Conservation (phyloP, 352 stramenopile genomes). For the Globisporangium iwayamae region DNA sequence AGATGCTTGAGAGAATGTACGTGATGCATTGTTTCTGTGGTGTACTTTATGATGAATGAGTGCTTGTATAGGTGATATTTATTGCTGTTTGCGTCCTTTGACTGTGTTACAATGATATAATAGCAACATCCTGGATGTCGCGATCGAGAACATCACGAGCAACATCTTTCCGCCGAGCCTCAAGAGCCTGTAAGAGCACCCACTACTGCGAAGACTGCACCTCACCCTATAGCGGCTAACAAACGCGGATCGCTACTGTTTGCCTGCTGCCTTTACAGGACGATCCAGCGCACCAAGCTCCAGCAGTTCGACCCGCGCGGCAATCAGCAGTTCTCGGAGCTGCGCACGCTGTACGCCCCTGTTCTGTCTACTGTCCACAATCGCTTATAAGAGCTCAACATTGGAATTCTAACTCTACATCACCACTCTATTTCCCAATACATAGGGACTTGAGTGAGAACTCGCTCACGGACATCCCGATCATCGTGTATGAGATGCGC, state of each 20-base stretch:
- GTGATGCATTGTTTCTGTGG: not conserved
- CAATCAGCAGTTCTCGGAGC: conserved; percentile 32
- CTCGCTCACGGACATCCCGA: conserved; percentile 51
- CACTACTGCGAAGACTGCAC: too few relatives aligned
- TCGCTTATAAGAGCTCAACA: too few relatives aligned
- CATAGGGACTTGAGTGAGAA: conserved; percentile 67
- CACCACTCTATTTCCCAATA: not conserved
- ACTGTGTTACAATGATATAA: not conserved
- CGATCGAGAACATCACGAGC: conserved; percentile 50
- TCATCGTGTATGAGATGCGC: conserved; percentile 63
- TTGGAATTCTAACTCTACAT: not conserved
- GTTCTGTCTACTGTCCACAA: too few relatives aligned
- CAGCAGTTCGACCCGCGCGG: conserved; percentile 61
- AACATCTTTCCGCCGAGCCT: conserved; percentile 67
- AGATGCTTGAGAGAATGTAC: conserved; percentile 48
- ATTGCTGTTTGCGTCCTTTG: not conserved
- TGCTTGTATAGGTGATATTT: not conserved
- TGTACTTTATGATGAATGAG: not conserved
- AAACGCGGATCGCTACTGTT: not conserved
- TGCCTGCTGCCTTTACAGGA: conserved; percentile 23
- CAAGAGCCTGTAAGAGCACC: conserved; percentile 40
- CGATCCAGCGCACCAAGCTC: conserved; percentile 56
- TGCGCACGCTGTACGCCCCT: conserved; percentile 51
- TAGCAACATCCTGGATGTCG: conserved; percentile 57
- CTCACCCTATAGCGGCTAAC: too few relatives aligned